Evolutionary conservation across 202 grass and related monocot species (phyloP).

Genomic region (Elaeis oleifera): DNA sequence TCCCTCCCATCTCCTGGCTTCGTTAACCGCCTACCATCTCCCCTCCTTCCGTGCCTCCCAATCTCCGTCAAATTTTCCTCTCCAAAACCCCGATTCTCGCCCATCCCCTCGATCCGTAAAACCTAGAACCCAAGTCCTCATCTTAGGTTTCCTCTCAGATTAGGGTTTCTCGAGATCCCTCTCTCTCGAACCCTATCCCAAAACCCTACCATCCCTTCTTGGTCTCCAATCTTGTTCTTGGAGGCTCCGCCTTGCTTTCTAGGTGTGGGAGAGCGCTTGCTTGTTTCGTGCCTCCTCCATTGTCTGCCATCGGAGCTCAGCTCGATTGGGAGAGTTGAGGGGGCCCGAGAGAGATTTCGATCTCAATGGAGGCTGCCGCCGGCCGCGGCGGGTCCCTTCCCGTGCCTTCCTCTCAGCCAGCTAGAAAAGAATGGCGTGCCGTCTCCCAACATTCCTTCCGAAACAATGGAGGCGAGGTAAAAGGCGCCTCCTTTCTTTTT

Average conservation of each 20-base stretch:
- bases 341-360: background rate
- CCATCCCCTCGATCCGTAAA: background rate
- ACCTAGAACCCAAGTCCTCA: background rate
- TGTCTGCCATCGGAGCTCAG: background rate
- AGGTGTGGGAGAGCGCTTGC: too few relatives aligned
- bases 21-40: too few relatives aligned
- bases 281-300: too few relatives aligned
- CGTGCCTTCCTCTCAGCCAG: conserved; percentile 28
- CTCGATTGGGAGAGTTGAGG: background rate
- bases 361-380: conserved; percentile 1
- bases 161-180: too few relatives aligned
- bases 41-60: too few relatives aligned
- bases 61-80: too few relatives aligned
- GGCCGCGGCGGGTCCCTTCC: conserved; percentile 14
- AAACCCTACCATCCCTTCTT: background rate
- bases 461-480: conserved; percentile 61
- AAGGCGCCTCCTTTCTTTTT: background rate
- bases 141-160: background rate
- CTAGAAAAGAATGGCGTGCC: conserved; percentile 87
- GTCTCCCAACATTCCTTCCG: conserved; percentile 61
- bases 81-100: too few relatives aligned
- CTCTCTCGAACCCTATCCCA: background rate
- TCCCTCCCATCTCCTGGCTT: too few relatives aligned
- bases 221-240: background rate
- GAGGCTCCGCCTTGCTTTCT: background rate